A percentile compares a stretch with the other conserved stretches of the same genome.
These are phyloP conservation scores for Eleusine coracana DNA, from an alignment of 176 grass and related monocot species.

Conservation along the genomic window DNA sequence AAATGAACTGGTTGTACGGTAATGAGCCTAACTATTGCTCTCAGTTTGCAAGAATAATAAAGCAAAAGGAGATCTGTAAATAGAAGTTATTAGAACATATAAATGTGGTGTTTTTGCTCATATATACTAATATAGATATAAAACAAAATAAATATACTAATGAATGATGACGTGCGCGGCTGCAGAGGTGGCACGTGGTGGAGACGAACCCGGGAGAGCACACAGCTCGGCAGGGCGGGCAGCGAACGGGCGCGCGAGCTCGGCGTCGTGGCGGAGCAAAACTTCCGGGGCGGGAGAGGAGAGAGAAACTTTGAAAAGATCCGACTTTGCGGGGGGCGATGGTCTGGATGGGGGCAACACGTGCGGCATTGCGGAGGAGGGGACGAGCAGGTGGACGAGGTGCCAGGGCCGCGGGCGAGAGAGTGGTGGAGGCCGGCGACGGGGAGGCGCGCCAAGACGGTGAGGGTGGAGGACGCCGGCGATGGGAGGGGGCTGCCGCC, in stretches of 20 bases:
- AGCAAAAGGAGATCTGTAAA: no score
- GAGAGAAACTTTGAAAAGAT: slow-evolving; percentile 55
- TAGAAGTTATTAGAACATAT: no score
- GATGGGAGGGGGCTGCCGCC: slow-evolving; percentile 52
- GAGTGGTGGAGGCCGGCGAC: background rate
- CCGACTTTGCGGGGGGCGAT: slow-evolving; percentile 38
- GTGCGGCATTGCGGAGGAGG: slow-evolving; percentile 56
- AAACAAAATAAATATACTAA: background rate
- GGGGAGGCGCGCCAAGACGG: slow-evolving; percentile 44
- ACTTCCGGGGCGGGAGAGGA: slow-evolving; percentile 54
- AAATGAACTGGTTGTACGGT: no score
- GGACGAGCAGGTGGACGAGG: slow-evolving; percentile 28
- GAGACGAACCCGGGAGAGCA: slow-evolving; percentile 44
- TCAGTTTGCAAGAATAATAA: no score
- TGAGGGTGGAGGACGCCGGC: slow-evolving; percentile 65
- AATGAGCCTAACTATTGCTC: no score
- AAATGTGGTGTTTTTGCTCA: no score
- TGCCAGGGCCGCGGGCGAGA: slow-evolving; percentile 27
- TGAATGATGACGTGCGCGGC: slow-evolving; percentile 28
- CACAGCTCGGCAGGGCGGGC: slow-evolving; percentile 37
- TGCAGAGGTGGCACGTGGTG: slow-evolving; percentile 34
- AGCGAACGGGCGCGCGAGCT: slow-evolving; percentile 52
- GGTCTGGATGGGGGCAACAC: slow-evolving; percentile 65
- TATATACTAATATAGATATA: no score
- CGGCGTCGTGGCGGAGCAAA: slow-evolving; percentile 45